Evolutionary conservation across 1,284 basidiomycete species (phyloP), one percentile per base, ranked within the genome.

Genomic region (Kalmanozyma brasiliensis): DNA sequence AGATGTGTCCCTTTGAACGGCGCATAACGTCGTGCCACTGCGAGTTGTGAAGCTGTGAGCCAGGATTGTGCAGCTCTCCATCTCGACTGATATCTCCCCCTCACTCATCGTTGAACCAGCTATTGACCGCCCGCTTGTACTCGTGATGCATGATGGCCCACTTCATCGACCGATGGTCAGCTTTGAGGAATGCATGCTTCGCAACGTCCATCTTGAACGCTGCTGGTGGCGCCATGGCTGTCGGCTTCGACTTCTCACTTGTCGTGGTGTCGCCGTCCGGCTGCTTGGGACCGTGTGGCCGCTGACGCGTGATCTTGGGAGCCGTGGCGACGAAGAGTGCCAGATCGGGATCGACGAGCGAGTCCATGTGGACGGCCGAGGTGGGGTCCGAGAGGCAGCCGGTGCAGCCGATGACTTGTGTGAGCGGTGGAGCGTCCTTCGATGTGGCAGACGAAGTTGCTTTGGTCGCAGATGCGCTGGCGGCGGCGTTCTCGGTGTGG

Each of bases 101-200:
- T 36, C 24, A 42, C 11, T 30, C 17, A 10, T 51, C 47, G 6
- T 40, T 20, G 8, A 69, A 48, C 66, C 66, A 69, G 8, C 37
- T 35, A 20, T 44, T 20, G 19, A 69, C 66, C 14, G 60, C 51
- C 4, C 60, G 19, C 44, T 60, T 69, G 33, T 63, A 69, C 37
- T 69, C 66, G 32, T 63, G 60, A 44, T 69, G 66, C 66, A 63
- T 56, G 30, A 69, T 64, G n/a, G 66, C 60, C 66, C 66, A 69
- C 44, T 69, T 69, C 66, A 69, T 69, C 2, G 46, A 32, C n/a
- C 66, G 34, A 26, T 69, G 66, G n/a, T 69, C 60, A 14, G 60
- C 43, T 16, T 49, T 52, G 37, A 69, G 47, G 17, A 69, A 52
- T 2, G 66, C 30, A 49, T 69, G 66, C 35, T 60, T 63, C 0